phyloP scores from a whole-genome alignment of 2,329 filamentous ascomycete genomes.

The Colletotrichum siamense region DNA sequence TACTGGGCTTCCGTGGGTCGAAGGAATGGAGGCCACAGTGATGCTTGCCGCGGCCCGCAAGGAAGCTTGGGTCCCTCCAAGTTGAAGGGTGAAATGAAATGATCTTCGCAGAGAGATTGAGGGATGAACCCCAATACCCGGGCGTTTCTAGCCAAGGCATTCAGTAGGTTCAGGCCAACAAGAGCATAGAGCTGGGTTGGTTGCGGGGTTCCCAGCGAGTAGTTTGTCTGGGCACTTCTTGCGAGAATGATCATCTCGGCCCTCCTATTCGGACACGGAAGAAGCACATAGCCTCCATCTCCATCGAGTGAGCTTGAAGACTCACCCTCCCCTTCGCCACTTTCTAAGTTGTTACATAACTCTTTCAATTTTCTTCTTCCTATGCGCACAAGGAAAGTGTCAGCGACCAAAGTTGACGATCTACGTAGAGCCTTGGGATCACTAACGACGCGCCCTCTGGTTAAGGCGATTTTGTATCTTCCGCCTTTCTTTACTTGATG shows the following conservation, averaged over 20 bases:
- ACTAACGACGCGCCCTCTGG: conserved; percentile 12
- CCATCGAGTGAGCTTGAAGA: not conserved
- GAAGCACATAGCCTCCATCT: not conserved
- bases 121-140: conserved; percentile 2
- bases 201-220: conserved; percentile 1
- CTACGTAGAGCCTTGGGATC: too few relatives aligned
- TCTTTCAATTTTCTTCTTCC: not conserved
- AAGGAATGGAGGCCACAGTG: conserved; percentile 21
- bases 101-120: conserved; percentile 14
- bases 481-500: conserved; percentile 4
- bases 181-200: conserved; percentile 1
- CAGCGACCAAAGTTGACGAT: not conserved
- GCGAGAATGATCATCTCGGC: not conserved
- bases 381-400: not conserved
- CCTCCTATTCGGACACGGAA: not conserved
- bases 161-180: conserved; percentile 20
- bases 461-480: conserved; percentile 15
- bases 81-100: conserved; percentile 17
- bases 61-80: conserved; percentile 17
- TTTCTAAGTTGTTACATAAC: not conserved
- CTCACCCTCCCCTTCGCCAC: not conserved
- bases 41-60: not conserved
- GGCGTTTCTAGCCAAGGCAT: conserved; percentile 18
- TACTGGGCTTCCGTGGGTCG: conserved; percentile 31
- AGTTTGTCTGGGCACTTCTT: not conserved